A percentile compares a stretch with the other conserved stretches of the same genome.
These are phyloP conservation scores for Metschnikowia santaceciliae DNA, from an alignment of 805 yeast genomes.

Conservation along the genomic window DNA sequence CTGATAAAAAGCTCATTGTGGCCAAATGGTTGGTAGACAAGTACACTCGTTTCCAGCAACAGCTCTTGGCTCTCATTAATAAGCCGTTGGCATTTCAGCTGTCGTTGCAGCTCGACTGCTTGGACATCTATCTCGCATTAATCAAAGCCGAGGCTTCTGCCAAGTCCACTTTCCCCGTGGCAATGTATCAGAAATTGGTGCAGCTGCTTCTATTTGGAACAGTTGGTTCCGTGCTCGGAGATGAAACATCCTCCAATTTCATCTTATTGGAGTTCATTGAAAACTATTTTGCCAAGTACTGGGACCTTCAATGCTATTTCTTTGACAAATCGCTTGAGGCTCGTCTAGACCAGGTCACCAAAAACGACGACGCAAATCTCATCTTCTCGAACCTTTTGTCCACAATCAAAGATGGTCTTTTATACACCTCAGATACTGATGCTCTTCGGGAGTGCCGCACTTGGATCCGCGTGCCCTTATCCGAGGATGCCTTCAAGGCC, in stretches of 20 bases:
- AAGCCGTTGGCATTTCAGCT: slow-evolving; percentile 41
- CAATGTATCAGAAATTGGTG: slow-evolving; percentile 43
- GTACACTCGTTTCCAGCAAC: slow-evolving; percentile 51
- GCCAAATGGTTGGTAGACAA: slow-evolving; percentile 60
- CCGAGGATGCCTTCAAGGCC: slow-evolving; percentile 35
- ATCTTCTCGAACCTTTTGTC: slow-evolving; percentile 41
- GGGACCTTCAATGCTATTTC: slow-evolving; percentile 78
- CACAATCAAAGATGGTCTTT: slow-evolving; percentile 28
- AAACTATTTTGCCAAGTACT: slow-evolving; percentile 46
- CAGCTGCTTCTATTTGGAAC: slow-evolving; percentile 24
- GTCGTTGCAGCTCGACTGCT: slow-evolving; percentile 47
- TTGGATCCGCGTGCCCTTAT: slow-evolving; percentile 32
- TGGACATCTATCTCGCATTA: slow-evolving; percentile 55
- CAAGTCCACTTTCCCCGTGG: slow-evolving; percentile 60
- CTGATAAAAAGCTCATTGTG: slow-evolving; percentile 47
- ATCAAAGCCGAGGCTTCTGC: slow-evolving; percentile 51
- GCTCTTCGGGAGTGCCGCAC: slow-evolving; percentile 27
- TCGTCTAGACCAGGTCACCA: slow-evolving; percentile 3
- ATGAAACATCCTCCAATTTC: slow-evolving; percentile 47
- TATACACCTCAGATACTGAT: slow-evolving; percentile 22
- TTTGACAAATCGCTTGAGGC: slow-evolving; percentile 39
- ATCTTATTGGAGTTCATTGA: slow-evolving; percentile 54
- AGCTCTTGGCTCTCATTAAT: slow-evolving; percentile 41
- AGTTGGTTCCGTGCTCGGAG: slow-evolving; percentile 38
- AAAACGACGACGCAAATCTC: not conserved